Conservation (phyloP, 257 asterid genomes). For the Solanum ossicruentum region DNA sequence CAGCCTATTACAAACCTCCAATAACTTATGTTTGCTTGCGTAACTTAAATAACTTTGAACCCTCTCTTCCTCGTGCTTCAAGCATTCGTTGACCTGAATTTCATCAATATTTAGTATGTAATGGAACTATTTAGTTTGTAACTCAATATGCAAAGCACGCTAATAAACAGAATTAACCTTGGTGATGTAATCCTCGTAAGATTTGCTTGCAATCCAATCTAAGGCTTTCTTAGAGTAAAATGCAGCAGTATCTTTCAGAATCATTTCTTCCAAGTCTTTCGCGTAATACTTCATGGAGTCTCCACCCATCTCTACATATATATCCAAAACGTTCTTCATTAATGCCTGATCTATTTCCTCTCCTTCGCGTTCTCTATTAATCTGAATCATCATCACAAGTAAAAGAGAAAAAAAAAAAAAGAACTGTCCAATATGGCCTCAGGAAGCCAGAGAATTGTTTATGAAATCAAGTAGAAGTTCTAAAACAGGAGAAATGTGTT, state of each 20-base stretch:
- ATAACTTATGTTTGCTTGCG: slow-evolving; percentile 10
- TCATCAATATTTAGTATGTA: not conserved
- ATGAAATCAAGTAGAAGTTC: not conserved
- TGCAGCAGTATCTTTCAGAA: slow-evolving; percentile 14
- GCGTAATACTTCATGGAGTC: slow-evolving; percentile 7
- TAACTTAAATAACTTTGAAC: slow-evolving; percentile 7
- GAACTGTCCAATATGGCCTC: not conserved
- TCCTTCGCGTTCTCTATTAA: slow-evolving; percentile 25
- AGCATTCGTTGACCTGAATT: slow-evolving; percentile 22
- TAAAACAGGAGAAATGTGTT: not conserved
- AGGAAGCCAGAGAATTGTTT: not conserved
- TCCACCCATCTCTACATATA: slow-evolving; percentile 20
- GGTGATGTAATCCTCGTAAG: slow-evolving; percentile 12
- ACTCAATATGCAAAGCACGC: not conserved
- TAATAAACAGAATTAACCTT: slow-evolving; percentile 14
- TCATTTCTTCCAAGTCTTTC: slow-evolving; percentile 25
- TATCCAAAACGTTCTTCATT: slow-evolving; percentile 14
- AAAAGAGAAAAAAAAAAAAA: not conserved
- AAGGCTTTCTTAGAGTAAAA: slow-evolving; percentile 23
- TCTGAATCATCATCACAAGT: slow-evolving; percentile 2
- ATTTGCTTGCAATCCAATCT: slow-evolving; percentile 14
- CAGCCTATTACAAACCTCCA: slow-evolving; percentile 13
- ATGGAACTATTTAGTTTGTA: not conserved
- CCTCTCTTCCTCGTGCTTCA: slow-evolving; percentile 17
- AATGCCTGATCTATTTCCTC: slow-evolving; percentile 13